Conservation (phyloP, 164 flowering plant genomes). For the Annona squamosa region DNA sequence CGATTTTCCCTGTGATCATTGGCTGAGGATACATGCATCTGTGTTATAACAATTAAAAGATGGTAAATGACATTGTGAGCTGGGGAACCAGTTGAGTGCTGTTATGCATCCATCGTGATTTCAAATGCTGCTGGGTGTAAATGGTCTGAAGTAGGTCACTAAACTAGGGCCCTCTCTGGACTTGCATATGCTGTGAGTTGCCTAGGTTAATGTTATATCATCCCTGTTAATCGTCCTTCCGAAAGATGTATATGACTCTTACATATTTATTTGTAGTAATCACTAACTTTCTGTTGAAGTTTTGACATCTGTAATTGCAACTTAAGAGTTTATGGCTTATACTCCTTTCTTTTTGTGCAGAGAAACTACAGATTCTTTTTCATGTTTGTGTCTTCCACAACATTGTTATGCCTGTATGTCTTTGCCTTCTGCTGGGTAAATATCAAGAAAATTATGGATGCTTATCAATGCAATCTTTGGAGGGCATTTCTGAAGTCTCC, state of each 20-base stretch:
- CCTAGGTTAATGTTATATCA: background rate
- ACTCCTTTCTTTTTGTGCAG: conserved; percentile 26
- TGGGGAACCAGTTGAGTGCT: background rate
- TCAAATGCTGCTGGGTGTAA: background rate
- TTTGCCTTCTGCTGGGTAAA: conserved; percentile 57
- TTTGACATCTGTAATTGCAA: background rate
- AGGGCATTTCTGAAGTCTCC: conserved; percentile 42
- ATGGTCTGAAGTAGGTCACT: background rate
- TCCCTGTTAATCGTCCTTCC: too few species aligned
- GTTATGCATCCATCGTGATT: background rate
- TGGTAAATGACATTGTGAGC: background rate
- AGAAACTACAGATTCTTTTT: conserved; percentile 68
- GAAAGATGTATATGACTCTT: background rate
- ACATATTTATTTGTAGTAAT: too few species aligned
- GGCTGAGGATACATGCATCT: too few species aligned
- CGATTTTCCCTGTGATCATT: too few species aligned
- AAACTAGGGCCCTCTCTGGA: background rate
- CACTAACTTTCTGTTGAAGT: background rate
- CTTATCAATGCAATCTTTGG: conserved; percentile 31
- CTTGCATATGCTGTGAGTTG: background rate
- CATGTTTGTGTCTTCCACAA: conserved; percentile 65
- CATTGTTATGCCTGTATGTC: conserved; percentile 55
- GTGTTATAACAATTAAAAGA: background rate
- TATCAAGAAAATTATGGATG: conserved; percentile 35
- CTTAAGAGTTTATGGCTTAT: background rate